phyloP scores from a whole-genome alignment of 345 rosid species.

The Litchi chinensis region DNA sequence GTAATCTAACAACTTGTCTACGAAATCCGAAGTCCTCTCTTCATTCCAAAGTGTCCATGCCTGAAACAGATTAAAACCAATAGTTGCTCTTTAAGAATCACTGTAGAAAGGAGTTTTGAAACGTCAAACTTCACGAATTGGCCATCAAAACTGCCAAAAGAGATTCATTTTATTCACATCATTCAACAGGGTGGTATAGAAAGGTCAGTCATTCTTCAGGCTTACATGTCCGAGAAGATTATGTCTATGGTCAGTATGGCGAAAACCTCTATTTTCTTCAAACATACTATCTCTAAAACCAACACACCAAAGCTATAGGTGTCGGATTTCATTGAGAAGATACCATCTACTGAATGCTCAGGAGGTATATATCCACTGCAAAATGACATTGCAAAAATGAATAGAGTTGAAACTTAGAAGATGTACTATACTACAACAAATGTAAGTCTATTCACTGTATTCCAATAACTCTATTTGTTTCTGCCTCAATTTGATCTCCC shows the following conservation, averaged over 20 bases:
- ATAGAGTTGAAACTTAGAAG: not conserved
- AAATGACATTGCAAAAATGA: not conserved
- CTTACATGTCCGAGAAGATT: constrained; percentile 27
- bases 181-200: not conserved
- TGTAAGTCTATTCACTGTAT: constrained; percentile 34
- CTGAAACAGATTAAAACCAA: constrained; percentile 7
- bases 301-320: constrained; percentile 41
- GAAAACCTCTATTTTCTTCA: constrained; percentile 30
- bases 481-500: constrained; percentile 38
- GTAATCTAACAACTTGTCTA: not conserved
- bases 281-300: constrained; percentile 35
- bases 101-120: too few relatives aligned
- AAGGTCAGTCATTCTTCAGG: not conserved
- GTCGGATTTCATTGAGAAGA: constrained; percentile 38
- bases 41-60: constrained; percentile 28
- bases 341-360: constrained; percentile 27
- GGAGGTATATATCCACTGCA: constrained; percentile 39
- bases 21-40: constrained; percentile 15
- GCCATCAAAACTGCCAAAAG: not conserved
- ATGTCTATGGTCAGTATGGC: constrained; percentile 20
- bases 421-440: not conserved
- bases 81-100: not conserved
- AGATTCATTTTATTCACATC: not conserved
- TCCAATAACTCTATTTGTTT: constrained; percentile 46
- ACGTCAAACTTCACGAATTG: not conserved